Base-by-base conservation (phyloP, 345 rosid species). In the Erysimum cheiranthoides region DNA sequence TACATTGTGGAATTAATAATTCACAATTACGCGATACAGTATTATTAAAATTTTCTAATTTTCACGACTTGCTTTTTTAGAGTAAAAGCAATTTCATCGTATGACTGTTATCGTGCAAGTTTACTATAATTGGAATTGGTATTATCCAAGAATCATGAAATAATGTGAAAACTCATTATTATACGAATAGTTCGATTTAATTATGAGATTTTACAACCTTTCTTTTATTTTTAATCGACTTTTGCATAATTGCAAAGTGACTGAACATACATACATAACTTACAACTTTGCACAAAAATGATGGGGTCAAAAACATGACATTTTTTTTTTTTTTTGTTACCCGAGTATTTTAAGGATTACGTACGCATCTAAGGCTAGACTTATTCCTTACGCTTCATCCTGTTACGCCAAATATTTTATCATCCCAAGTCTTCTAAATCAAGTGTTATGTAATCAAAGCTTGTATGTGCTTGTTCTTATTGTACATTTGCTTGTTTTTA, bases 401-500 rank as follows among this genome's bases (percentile, higher is more conserved):
- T 51, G 62, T 30, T 68, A 10, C 28, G 50, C 61, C 50, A 38
- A 52, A 27, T 68, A 52, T 6, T 32, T 61, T 17, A 27, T 10
- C 50, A 46, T 46, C 32, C 14, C 6, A 6, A 61, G 36, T 62
- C 53, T 28, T 28, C n/a, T 34, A 64, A 18, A n/a, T 46, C n/a
- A 36, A 68, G 17, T 39, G 50, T 27, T 68, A 50, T 18, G 25
- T 5, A 38, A 34, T 46, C 66, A 42, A 45, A 54, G 21, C 50
- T 50, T 35, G 14, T 47, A 61, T 47, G n/a, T 50, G 67, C n/a
- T 58, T 36, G 30, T 42, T 52, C 59, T 75, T 68, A 39, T 68
- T 68, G 68, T n/a, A n/a, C n/a, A n/a, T 47, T 25, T 50, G 67
- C n/a, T 58, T 36, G 30, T 42, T 52, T 67, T 75, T 68, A 39